Conservation (phyloP, 768 basidiomycete species). For the Hirschioporus abietinus region DNA sequence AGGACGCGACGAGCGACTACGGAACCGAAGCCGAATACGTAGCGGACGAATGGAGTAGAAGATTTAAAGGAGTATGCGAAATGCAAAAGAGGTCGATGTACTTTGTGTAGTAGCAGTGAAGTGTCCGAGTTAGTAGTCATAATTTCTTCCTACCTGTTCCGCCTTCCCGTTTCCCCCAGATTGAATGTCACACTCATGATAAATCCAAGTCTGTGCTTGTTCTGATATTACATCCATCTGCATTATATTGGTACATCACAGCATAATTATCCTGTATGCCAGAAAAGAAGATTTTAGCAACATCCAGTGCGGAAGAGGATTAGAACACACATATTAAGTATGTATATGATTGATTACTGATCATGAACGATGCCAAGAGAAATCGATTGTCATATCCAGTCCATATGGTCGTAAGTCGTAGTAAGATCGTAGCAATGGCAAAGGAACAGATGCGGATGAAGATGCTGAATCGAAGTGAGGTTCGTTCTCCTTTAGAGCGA, state of each 20-base stretch:
- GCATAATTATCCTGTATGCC: background rate
- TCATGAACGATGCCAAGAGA: constrained; percentile 49
- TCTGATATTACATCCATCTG: background rate
- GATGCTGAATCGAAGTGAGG: constrained; percentile 10
- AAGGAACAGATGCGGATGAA: constrained; percentile 14
- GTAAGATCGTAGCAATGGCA: constrained; percentile 37
- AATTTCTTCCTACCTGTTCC: background rate
- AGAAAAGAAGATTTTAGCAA: background rate
- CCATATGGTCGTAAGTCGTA: constrained; percentile 73
- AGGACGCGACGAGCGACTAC: background rate
- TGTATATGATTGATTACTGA: background rate
- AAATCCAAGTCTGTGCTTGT: background rate
- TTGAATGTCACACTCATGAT: background rate
- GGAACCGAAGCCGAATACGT: background rate
- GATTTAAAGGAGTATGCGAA: background rate
- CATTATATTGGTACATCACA: background rate
- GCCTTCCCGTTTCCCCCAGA: background rate
- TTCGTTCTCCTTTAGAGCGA: constrained; percentile 4
- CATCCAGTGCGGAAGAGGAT: background rate
- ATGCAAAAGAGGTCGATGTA: background rate
- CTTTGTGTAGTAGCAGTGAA: background rate
- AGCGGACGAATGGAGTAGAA: background rate
- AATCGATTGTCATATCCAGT: constrained; percentile 66
- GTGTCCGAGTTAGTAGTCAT: background rate
- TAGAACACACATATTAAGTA: background rate